Evolutionary conservation across 345 rosid genomes (phyloP).

Genomic region (Odontarrhena argentea): DNA sequence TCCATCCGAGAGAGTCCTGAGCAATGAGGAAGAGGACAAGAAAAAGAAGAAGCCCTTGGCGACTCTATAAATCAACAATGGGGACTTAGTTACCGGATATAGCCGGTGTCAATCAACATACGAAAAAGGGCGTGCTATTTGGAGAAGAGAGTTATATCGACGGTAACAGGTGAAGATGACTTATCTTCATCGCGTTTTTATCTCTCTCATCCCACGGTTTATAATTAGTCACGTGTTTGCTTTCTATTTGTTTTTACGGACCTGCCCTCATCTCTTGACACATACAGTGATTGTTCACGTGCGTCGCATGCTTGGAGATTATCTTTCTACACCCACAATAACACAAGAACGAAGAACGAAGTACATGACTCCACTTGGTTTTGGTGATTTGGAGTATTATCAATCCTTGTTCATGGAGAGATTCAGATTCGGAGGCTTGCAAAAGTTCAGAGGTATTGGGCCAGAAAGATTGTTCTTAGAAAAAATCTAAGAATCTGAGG

Average conservation of each 20-base stretch:
- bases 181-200: not conserved
- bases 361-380: constrained; percentile 5
- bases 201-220: not conserved
- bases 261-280: not conserved
- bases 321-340: too few relatives aligned
- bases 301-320: too few relatives aligned
- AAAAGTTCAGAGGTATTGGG: constrained; percentile 29
- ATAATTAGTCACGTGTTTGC: not conserved
- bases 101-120: constrained; percentile 16
- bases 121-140: constrained; percentile 15
- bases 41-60: not conserved
- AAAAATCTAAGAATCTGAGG: constrained; percentile 9
- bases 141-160: not conserved
- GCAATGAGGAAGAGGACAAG: constrained; percentile 10
- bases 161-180: constrained; percentile 19
- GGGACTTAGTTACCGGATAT: constrained; percentile 29
- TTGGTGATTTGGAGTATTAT: not conserved
- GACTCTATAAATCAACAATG: constrained; percentile 4
- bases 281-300: constrained; percentile 7
- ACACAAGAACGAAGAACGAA: not conserved
- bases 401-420: constrained; percentile 24
- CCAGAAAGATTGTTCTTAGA: constrained; percentile 36
- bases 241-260: not conserved
- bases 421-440: constrained; percentile 25
- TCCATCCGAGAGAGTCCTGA: constrained; percentile 37